These are phyloP conservation scores for Phaseolus coccineus DNA, from an alignment of 331 rosid genomes.

Conservation along the genomic window DNA sequence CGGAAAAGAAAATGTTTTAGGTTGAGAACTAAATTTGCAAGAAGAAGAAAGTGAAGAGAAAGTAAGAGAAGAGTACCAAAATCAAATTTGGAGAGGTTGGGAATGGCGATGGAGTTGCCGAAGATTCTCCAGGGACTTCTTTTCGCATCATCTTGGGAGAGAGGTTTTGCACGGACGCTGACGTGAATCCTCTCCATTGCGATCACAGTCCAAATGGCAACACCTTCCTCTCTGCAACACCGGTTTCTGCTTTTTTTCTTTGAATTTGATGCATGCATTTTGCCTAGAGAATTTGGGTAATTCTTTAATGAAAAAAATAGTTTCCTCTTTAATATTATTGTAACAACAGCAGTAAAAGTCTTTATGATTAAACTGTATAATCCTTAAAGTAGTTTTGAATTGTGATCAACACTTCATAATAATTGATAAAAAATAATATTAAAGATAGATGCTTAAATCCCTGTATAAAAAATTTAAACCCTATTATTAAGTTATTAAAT, in stretches of 20 bases:
- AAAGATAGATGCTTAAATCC: no score
- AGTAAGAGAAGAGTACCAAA: constrained; percentile 57
- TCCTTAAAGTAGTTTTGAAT: no score
- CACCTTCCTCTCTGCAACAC: not conserved
- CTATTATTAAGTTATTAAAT: no score
- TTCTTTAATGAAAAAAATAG: constrained; percentile 16
- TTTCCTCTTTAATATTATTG: not conserved
- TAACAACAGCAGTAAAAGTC: not conserved
- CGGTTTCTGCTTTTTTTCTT: not conserved
- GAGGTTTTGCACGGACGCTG: constrained; percentile 81
- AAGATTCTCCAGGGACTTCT: constrained; percentile 80
- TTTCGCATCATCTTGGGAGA: constrained; percentile 72
- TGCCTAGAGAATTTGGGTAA: not conserved
- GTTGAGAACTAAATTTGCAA: not conserved
- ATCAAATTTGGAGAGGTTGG: constrained; percentile 71
- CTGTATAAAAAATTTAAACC: no score
- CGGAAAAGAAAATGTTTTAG: not conserved
- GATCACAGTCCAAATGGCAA: not conserved
- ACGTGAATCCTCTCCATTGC: constrained; percentile 89
- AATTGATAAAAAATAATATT: no score
- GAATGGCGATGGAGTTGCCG: constrained; percentile 70
- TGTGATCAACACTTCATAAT: no score
- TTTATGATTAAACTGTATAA: not conserved
- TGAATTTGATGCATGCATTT: not conserved
- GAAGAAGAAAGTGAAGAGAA: constrained; percentile 1